Evolutionary conservation across 441 rosid genomes (phyloP), one percentile per base, ranked within the genome.

Genomic region (Populus hybrid): DNA sequence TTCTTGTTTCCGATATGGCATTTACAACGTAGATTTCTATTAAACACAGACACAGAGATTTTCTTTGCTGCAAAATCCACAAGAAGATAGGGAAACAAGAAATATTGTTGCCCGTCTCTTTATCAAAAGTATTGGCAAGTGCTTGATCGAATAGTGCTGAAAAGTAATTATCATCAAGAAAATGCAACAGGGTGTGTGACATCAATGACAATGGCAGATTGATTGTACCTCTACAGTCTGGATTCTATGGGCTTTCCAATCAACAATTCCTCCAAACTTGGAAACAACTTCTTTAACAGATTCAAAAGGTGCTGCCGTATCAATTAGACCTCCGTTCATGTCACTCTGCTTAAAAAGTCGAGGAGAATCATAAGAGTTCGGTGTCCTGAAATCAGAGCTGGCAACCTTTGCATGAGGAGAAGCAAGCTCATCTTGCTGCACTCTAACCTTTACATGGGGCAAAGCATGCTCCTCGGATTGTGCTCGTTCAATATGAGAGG

Each of bases 211-310:
- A 81, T 46, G 63, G 53, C 9, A 69, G 65, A 65, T 35, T 73
- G 38, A 10, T 66, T 6, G 69, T 88, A 93, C 98, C 99, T 92
- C 95, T 70, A 91, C 89, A 23, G 95, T 83, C 85, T 93, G 89
- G 80, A 90, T 73, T 81, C 83, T 87, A 81, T 94, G 97, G 64
- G 98, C 97, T 85, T 93, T 95, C 99, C 99, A 95, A 81, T 95
- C 99, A 8, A 90, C 94, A 71, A 93, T 95, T 80, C 98, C 99
- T 30, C 99, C 99, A 70, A 95, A 93, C 84, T 86, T 93, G 38
- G 99, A 92, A 72, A 95, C 99, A 72, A 90, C 99, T 82, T 90
- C 90, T 86, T 95, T 95, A 73, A 95, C 99, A 6, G 99, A 95
- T 80, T 95, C 97, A 74, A 95, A 85, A 50, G 99, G 99, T 20